Base-by-base conservation (phyloP, 805 yeast genomes). In the Wickerhamiella dianesei region DNA sequence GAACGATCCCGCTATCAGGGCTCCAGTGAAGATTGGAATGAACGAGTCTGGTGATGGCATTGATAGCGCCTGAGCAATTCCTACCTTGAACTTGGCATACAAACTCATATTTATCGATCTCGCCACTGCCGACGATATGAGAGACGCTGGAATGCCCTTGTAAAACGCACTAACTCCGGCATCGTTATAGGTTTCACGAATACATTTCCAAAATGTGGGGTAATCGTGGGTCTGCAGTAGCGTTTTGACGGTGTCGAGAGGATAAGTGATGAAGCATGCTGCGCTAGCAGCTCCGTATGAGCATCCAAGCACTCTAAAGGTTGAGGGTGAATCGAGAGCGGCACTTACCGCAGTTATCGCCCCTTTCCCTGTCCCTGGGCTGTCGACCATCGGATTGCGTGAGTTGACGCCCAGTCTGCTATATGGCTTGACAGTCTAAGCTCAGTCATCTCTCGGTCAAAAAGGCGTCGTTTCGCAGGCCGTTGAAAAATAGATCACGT, bases 181-280 rank as follows among this genome's bases (percentile, higher is more conserved):
- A 8, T 66, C 61, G 5, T 59, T 55, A 22, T 75, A 65, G 0
- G 94, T 79, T 41, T 70, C 64, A 35, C 58, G 56, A 17, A 80
- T 65, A 58, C 94, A 83, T 47, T 75, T 76, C 44, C 69, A 60
- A 21, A 79, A 71, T 44, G 75, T 71, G 14, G 66, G 65, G 64
- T 76, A 84, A 46, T 73, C 69, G 53, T 82, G 80, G 0, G 94
- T 81, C 60, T 85, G 95, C 78, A 82, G 79, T 50, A 95, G 68
- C 0, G 94, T 86, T 61, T 85, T 85, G 49, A 86, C 69, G n/a
- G 92, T 80, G 59, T 85, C 95, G 44, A 85, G 63, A 0, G 95
- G 95, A 57, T 79, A 85, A 17, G 92, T 94, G n/a, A 78, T 71
- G 29, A 55, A 52, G 20, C 52, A 45, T n/a, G 58, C 51, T 21